These are phyloP conservation scores for Populus tomentosa DNA, from an alignment of 441 rosid species.

Conservation along the genomic window DNA sequence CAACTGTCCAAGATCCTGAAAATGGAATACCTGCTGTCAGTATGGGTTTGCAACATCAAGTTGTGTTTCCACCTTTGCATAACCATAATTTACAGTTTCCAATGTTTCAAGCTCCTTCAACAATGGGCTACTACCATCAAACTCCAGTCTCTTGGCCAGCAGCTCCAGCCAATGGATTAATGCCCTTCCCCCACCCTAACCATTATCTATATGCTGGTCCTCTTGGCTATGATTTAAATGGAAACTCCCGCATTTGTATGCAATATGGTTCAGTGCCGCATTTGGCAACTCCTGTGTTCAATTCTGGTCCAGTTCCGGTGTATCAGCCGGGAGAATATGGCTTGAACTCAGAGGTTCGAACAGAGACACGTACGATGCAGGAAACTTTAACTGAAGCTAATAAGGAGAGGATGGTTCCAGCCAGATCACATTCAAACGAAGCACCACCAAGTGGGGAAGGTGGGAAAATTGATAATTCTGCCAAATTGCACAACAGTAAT, in stretches of 20 bases:
- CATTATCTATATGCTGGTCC: conserved; percentile 60
- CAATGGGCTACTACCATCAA: conserved; percentile 79
- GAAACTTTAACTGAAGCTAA: conserved; percentile 28
- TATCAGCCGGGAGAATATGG: conserved; percentile 52
- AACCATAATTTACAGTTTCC: conserved; percentile 57
- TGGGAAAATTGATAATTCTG: conserved; percentile 26
- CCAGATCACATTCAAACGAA: conserved; percentile 24
- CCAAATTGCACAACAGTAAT: conserved; percentile 28
- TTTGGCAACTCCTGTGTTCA: conserved; percentile 44
- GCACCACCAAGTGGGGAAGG: conserved; percentile 27
- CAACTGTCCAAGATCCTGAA: conserved; percentile 35
- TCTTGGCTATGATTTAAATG: conserved; percentile 55
- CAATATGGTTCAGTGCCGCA: conserved; percentile 62
- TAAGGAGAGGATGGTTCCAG: conserved; percentile 26
- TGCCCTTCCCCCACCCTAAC: conserved; percentile 55
- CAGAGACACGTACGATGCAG: conserved; percentile 27
- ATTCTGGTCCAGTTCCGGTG: conserved; percentile 45
- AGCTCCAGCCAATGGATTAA: conserved; percentile 55
- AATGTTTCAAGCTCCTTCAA: conserved; percentile 59
- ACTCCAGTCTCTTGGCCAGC: conserved; percentile 81
- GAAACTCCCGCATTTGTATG: conserved; percentile 56
- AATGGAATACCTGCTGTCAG: conserved; percentile 31
- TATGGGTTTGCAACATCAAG: conserved; percentile 52
- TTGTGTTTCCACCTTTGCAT: conserved; percentile 42
- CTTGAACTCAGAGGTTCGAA: conserved; percentile 36